Evolutionary conservation across 1,284 basidiomycete species (phyloP), one percentile per base, ranked within the genome.

Genomic region (Exsudoporus floridanus): DNA sequence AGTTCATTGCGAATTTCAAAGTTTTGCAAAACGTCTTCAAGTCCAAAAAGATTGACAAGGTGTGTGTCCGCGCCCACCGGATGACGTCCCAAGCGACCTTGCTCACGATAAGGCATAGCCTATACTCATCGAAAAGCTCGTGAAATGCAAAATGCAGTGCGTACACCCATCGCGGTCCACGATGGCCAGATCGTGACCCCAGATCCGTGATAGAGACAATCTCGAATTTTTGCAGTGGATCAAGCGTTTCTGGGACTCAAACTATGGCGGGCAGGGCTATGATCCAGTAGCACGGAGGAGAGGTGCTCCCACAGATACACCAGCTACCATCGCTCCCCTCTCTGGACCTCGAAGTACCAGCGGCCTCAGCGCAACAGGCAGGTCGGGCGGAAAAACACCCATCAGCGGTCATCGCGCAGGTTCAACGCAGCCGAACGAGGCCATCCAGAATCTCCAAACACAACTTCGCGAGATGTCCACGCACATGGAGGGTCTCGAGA

Each of bases 81-180:
- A 37, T 30, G 33, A 28, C 41, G 10, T 9, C 7, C 46, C 45
- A 13, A 36, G 12, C 33, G 13, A n/a, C 39, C 23, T 18, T 36
- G 7, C 50, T 66, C 47, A 56, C 33, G 44, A 37, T 41, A 49
- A n/a, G 48, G 34, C 45, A 37, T 41, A 96, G 92, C 95, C 96
- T 14, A 95, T 99, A 66, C 90, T 84, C 1, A 90, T 99, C 27
- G 95, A 98, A 60, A 88, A 81, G 63, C 83, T 99, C 49, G 85
- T 94, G 43, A 96, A 96, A 75, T 99, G 96, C 80, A 98, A 98
- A 78, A 99, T 99, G 96, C 97, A 98, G 88, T 90, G 74, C 71
- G 88, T 81, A 55, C 33, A 30, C 42, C 43, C 9, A 25, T 30
- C 35, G 31, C 5, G 40, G 4, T 43, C 12, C 47, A 38, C 40